Conservation (phyloP, 2,329 filamentous ascomycete genomes). For the Fusarium oxysporum region DNA sequence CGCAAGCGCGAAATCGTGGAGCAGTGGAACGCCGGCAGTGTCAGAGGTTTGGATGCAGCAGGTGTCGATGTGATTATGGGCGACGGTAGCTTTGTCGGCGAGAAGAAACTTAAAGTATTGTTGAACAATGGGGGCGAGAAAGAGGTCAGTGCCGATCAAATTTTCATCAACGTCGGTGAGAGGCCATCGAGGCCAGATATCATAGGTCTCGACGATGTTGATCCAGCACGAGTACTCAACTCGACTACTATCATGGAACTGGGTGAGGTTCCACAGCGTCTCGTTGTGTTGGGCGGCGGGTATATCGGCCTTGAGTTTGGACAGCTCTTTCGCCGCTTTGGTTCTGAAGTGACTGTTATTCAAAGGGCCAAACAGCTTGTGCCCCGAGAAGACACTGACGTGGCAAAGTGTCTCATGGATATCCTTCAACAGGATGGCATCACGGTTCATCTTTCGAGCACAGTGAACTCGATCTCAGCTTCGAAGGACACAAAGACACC, state of each 20-base stretch:
- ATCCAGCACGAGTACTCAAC: conserved; percentile 54
- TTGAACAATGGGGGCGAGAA: conserved; percentile 48
- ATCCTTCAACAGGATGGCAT: conserved; percentile 62
- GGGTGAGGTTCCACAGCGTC: conserved; percentile 57
- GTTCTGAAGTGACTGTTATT: conserved; percentile 61
- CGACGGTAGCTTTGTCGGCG: conserved; percentile 56
- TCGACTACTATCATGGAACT: conserved; percentile 63
- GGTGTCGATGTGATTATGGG: conserved; percentile 61
- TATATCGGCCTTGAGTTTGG: conserved; percentile 66
- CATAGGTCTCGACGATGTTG: conserved; percentile 52
- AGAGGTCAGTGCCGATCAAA: conserved; percentile 52
- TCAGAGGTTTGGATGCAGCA: conserved; percentile 53
- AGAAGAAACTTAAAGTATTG: conserved; percentile 53
- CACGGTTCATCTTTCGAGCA: conserved; percentile 53
- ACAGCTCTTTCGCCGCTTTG: conserved; percentile 63
- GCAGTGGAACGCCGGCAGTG: conserved; percentile 61
- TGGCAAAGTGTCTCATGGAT: conserved; percentile 55
- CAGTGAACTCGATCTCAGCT: conserved; percentile 44
- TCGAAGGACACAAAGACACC: conserved; percentile 15
- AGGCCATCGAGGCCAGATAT: conserved; percentile 54
- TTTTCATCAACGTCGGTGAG: conserved; percentile 62
- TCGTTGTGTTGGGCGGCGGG: conserved; percentile 65
- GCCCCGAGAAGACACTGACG: conserved; percentile 60
- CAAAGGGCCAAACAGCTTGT: conserved; percentile 58
- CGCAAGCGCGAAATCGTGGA: conserved; percentile 65